Evolutionary conservation across 345 rosid species (phyloP).

Genomic region (Bruguiera sexangula): DNA sequence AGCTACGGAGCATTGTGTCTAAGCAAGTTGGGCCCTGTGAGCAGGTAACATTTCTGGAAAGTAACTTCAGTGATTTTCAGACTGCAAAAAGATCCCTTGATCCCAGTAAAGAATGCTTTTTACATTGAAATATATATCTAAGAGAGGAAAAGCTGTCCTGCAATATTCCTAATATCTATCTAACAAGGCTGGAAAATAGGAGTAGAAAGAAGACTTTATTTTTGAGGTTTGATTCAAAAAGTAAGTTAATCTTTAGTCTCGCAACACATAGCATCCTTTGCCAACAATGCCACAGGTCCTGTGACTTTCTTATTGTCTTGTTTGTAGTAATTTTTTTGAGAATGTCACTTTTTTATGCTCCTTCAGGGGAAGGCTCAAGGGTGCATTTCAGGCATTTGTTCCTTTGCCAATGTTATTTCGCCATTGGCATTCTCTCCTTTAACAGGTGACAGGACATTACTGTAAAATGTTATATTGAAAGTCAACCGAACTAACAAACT

Average conservation of each 20-base stretch:
- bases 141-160: background rate
- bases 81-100: background rate
- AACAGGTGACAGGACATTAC: constrained; percentile 47
- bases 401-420: constrained; percentile 66
- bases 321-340: no score
- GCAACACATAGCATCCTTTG: no score
- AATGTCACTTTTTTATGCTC: background rate
- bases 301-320: no score
- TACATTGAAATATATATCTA: background rate
- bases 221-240: no score
- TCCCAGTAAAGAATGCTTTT: background rate
- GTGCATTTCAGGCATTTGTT: constrained; percentile 72
- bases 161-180: background rate
- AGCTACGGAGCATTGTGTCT: constrained; percentile 87
- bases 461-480: background rate
- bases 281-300: no score
- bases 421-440: constrained; percentile 78
- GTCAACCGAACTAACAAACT: constrained; percentile 9
- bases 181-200: background rate
- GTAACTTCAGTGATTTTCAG: background rate
- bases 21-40: constrained; percentile 77
- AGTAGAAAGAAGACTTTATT: background rate
- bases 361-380: constrained; percentile 93
- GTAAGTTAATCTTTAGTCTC: no score
- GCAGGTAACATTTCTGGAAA: constrained; percentile 47